Base-by-base conservation (phyloP, 768 basidiomycete species). In the Paxillus rubicundulus region DNA sequence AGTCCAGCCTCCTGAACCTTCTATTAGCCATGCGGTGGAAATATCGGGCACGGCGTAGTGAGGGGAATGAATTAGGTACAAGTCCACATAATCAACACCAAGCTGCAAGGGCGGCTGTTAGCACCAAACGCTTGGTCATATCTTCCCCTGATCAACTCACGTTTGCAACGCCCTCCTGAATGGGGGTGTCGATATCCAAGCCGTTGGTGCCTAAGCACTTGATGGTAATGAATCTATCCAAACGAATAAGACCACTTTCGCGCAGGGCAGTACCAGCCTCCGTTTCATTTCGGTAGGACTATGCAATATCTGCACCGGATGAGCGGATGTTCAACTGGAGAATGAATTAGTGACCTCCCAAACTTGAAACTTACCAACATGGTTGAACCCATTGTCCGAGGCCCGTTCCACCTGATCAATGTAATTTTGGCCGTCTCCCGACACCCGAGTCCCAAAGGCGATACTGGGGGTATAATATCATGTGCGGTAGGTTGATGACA, bases 11-110 rank as follows among this genome's bases (percentile, higher is more conserved):
- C 67, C 56, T 81, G 76, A 49, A 86, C 56, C 16, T 74, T 73
- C 61, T 87, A 82, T 70, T 28, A 69, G 75, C 86, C 87, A 89
- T 2, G 74, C 74, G 34, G 77, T 80, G 2, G 81, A 78, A 34
- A 85, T 84, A 56, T 86, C 81, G 1, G 82, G 81, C 18, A 66
- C 58, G 9, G 80, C 82, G 17, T 82, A 66, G 4, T 71, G 60
- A 7, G 85, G 85, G 49, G 66, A 59, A 64, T 89, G 86, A 43
- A 89, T 82, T 38, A 89, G 78, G 66, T 89, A 89, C 36, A 89
- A 65, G 65, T 91, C 86, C 12, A 89, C 77, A 57, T 84, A 85
- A 1, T 73, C 61, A 5, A 89, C 71, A 0, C 82, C 85, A 18
- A 88, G 75, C 86, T 87, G 56, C 12, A 40, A 39, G 2, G 51